Percentiles rank a stretch among this genome's conserved stretches.
Conservation (phyloP, 75 land plant species). For the Sequoiadendron giganteum region DNA sequence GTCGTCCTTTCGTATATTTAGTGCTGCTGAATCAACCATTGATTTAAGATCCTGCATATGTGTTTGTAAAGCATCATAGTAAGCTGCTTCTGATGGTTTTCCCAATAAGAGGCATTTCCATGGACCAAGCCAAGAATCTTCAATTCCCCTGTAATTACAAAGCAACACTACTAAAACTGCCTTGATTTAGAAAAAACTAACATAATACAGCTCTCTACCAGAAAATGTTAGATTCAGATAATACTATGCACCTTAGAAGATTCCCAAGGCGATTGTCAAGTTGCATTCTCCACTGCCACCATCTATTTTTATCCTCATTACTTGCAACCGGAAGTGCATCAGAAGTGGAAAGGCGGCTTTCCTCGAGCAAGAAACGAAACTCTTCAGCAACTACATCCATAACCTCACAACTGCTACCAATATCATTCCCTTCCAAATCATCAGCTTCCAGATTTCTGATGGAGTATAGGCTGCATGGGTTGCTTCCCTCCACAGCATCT, state of each 20-base stretch:
- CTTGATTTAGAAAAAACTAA: neutral
- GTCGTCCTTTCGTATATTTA: conserved; percentile 22
- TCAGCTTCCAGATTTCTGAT: neutral
- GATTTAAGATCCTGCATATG: conserved; percentile 19
- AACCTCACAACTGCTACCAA: conserved; percentile 27
- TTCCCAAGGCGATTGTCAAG: conserved; percentile 63
- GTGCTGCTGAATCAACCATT: neutral
- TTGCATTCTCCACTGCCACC: conserved; percentile 74
- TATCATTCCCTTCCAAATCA: conserved; percentile 40
- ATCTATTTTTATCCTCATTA: conserved; percentile 32
- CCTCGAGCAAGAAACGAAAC: conserved; percentile 53
- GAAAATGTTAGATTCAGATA: neutral
- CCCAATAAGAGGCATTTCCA: conserved; percentile 80
- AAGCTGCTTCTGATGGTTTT: conserved; percentile 24
- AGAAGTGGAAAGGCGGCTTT: conserved; percentile 60
- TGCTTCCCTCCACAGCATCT: neutral
- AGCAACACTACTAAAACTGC: neutral
- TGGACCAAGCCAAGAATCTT: conserved; percentile 84
- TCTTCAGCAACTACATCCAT: conserved; percentile 48
- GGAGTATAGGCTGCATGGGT: neutral
- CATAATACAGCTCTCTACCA: neutral
- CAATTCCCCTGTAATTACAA: conserved; percentile 48
- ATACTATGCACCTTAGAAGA: conserved; percentile 49
- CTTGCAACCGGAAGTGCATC: conserved; percentile 22
- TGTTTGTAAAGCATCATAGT: conserved; percentile 20